phyloP scores from a whole-genome alignment of 2,329 filamentous ascomycete genomes.

The Penicillium expansum region DNA sequence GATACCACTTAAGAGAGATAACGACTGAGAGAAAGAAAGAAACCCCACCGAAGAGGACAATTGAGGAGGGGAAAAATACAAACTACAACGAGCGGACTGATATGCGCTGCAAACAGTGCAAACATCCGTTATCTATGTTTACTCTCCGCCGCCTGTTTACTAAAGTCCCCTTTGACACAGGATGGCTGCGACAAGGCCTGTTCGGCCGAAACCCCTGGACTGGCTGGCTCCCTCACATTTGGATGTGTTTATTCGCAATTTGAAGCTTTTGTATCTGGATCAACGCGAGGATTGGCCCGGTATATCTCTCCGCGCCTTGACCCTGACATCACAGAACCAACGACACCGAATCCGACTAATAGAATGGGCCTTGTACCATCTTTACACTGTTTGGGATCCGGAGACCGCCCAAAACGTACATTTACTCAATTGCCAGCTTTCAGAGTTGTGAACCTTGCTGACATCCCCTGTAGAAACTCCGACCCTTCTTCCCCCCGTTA shows the following conservation, averaged over 20 bases:
- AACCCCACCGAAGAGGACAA: not conserved
- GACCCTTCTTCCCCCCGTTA: slow-evolving; percentile 84
- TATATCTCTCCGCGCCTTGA: slow-evolving; percentile 69
- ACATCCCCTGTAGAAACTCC: slow-evolving; percentile 68
- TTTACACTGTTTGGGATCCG: slow-evolving; percentile 81
- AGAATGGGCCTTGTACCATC: slow-evolving; percentile 87
- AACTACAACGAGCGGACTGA: slow-evolving; percentile 6
- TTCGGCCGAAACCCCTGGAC: slow-evolving; percentile 31
- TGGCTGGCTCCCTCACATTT: slow-evolving; percentile 53
- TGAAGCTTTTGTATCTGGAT: slow-evolving; percentile 80
- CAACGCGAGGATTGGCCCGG: slow-evolving; percentile 73
- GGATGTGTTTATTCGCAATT: slow-evolving; percentile 73
- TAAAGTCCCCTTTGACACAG: slow-evolving; percentile 11
- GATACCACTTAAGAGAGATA: slow-evolving; percentile 1
- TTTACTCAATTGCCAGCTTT: not conserved
- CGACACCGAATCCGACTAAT: slow-evolving; percentile 78
- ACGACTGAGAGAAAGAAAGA: slow-evolving; percentile 6
- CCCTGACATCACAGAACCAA: slow-evolving; percentile 67
- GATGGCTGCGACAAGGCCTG: slow-evolving; percentile 36
- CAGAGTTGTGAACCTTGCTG: not conserved
- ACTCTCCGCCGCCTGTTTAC: slow-evolving; percentile 15
- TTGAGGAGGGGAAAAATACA: not conserved
- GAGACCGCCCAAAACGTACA: slow-evolving; percentile 69
- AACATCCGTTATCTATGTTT: slow-evolving; percentile 27
- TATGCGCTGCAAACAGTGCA: slow-evolving; percentile 26